Conservation (phyloP, 148 eudicot species). For the Rheum nobile region DNA sequence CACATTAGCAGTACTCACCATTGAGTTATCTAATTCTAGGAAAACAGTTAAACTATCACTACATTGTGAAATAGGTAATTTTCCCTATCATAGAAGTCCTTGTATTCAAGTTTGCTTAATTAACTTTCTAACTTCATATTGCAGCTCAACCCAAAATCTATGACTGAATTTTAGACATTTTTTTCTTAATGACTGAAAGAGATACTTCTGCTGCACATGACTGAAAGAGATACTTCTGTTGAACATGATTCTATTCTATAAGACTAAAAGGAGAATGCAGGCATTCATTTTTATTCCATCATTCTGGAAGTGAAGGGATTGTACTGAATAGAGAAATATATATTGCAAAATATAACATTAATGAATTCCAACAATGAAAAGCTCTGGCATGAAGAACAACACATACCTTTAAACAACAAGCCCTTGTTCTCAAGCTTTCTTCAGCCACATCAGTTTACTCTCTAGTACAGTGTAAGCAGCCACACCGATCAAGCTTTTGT, state of each 20-base stretch:
- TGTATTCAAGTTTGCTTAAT: background rate
- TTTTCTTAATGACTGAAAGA: background rate
- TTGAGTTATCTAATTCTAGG: background rate
- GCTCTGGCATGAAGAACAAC: background rate
- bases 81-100: background rate
- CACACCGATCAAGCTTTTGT: constrained; percentile 61
- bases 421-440: constrained; percentile 79
- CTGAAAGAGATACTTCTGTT: background rate
- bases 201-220: background rate
- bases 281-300: background rate
- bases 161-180: background rate
- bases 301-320: background rate
- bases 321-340: background rate
- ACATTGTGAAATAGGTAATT: background rate
- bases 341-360: background rate
- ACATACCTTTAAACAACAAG: constrained; percentile 47
- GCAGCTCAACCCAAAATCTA: background rate
- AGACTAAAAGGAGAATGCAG: background rate
- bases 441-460: constrained; percentile 69
- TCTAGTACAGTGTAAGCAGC: constrained; percentile 69
- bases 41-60: background rate
- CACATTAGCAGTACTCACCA: background rate
- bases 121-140: background rate
- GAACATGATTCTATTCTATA: background rate
- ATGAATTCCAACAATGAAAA: background rate